A percentile compares a stretch with the other conserved stretches of the same genome.
phyloP scores from a whole-genome alignment of 2,329 filamentous ascomycete species.

The Alternaria consortialis region DNA sequence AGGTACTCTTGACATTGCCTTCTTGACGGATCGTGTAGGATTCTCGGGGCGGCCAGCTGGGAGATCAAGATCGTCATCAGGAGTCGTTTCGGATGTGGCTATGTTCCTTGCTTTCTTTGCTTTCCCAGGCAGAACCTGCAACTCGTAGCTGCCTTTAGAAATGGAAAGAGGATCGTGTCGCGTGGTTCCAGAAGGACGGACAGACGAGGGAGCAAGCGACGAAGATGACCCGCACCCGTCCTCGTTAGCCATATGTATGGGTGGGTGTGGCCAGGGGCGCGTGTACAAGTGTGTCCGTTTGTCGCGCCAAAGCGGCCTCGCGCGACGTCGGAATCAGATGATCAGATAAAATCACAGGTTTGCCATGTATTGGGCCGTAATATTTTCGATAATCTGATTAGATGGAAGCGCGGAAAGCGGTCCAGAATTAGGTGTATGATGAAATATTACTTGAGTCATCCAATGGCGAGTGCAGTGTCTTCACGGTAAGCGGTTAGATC shows the following conservation, averaged over 20 bases:
- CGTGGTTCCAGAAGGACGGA: slow-evolving; percentile 32
- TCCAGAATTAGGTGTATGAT: slow-evolving; percentile 9
- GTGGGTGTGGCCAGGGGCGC: slow-evolving; percentile 22
- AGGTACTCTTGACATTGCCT: slow-evolving; percentile 61
- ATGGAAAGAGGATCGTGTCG: slow-evolving; percentile 27
- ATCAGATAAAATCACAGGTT: slow-evolving; percentile 34
- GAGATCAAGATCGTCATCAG: slow-evolving; percentile 42
- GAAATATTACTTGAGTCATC: background rate
- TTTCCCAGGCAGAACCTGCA: slow-evolving; percentile 39
- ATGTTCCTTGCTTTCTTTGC: slow-evolving; percentile 41
- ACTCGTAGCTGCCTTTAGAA: slow-evolving; percentile 43
- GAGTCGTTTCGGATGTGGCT: slow-evolving; percentile 33
- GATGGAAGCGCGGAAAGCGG: slow-evolving; percentile 20
- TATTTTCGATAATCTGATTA: slow-evolving; percentile 39
- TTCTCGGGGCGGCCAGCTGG: slow-evolving; percentile 22
- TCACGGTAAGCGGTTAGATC: slow-evolving; percentile 20
- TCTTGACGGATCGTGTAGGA: slow-evolving; percentile 27
- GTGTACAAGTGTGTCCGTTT: slow-evolving; percentile 31
- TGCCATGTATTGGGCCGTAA: slow-evolving; percentile 11
- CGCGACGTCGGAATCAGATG: slow-evolving; percentile 32
- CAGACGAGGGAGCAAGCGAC: slow-evolving; percentile 30
- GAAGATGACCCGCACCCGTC: slow-evolving; percentile 23
- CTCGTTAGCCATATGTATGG: slow-evolving; percentile 39
- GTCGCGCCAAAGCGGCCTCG: slow-evolving; percentile 34
- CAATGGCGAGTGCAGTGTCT: slow-evolving; percentile 9